phyloP scores from a whole-genome alignment of 306 rosid genomes.

The Hippophae gyantsensis region DNA sequence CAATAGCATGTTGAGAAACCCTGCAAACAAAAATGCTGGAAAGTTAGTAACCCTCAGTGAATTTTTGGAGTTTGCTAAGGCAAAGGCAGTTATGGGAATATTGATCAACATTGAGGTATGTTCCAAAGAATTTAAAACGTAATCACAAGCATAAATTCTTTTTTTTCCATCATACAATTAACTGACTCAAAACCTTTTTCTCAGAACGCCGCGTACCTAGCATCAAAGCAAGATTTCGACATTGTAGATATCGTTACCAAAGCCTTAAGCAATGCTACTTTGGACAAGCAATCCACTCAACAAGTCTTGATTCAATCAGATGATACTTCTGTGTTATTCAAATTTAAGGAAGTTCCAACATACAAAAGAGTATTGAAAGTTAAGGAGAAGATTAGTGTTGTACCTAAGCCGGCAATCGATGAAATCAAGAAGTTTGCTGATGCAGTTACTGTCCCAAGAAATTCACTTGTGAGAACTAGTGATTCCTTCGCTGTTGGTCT shows the following conservation, averaged over 20 bases:
- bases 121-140: no score
- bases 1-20: constrained; percentile 45
- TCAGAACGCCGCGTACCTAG: constrained; percentile 76
- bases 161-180: background rate
- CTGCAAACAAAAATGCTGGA: constrained; percentile 54
- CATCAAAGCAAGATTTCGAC: constrained; percentile 71
- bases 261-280: constrained; percentile 56
- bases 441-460: constrained; percentile 42
- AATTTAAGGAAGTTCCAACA: constrained; percentile 38
- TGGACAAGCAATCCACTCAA: constrained; percentile 62
- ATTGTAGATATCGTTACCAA: constrained; percentile 38
- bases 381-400: constrained; percentile 21
- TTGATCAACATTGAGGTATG: constrained; percentile 51
- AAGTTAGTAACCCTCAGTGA: constrained; percentile 51
- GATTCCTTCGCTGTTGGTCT: constrained; percentile 17
- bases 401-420: constrained; percentile 33
- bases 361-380: constrained; percentile 42
- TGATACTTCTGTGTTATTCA: constrained; percentile 74
- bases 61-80: constrained; percentile 74
- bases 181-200: constrained; percentile 7
- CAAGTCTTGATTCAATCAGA: constrained; percentile 64
- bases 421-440: constrained; percentile 68
- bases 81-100: constrained; percentile 58
- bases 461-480: constrained; percentile 6
- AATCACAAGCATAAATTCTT: no score